Base-by-base conservation (phyloP, 2,329 filamentous ascomycete species). In the Trichoderma polysporum region DNA sequence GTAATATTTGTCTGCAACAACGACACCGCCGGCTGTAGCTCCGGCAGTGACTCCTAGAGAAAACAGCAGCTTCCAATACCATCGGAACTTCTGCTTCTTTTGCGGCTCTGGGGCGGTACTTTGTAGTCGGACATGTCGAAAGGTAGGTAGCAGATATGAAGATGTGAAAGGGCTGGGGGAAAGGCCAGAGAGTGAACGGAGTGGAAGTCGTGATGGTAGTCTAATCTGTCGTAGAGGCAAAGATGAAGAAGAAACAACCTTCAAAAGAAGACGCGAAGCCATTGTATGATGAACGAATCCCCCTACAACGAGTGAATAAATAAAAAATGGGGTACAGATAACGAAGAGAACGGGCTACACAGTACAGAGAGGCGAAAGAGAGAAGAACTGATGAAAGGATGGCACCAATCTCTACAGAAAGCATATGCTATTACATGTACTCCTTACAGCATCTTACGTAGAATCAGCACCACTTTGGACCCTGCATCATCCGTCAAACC, bases 61-160 rank as follows among this genome's bases (percentile, higher is more conserved):
- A 4, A 66, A 62, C 1, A 66, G 9, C 57, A 62, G 6, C 19
- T 66, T 66, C 64, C 64, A 66, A n/a, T 62, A 66, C 64, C 64
- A 62, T 13, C 47, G 56, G 13, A 66, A 15, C 19, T 45, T 66
- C 27, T 22, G 41, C 41, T 10, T 59, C 17, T 33, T 37, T 27
- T 22, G 64, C 15, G 47, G 25, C 10, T 52, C 31, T 39, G 53
- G 5, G 0, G 31, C 2, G 19, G 47, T 62, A 19, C 35, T 60
- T 25, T 62, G 54, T 12, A 22, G 3, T n/a, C 57, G 57, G 35
- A 19, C 56, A 53, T 66, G 33, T 2, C 22, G 35, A 49, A 33
- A 19, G 4, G 12, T 1, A 19, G 45, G 15, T 8, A 9, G 3
- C 1, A 27, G 25, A 22, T n/a, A 33, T 27, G 47, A 10, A n/a